Evolutionary conservation across 1,284 basidiomycete genomes (phyloP), one percentile per base, ranked within the genome.

Genomic region (Moniliella sp.): DNA sequence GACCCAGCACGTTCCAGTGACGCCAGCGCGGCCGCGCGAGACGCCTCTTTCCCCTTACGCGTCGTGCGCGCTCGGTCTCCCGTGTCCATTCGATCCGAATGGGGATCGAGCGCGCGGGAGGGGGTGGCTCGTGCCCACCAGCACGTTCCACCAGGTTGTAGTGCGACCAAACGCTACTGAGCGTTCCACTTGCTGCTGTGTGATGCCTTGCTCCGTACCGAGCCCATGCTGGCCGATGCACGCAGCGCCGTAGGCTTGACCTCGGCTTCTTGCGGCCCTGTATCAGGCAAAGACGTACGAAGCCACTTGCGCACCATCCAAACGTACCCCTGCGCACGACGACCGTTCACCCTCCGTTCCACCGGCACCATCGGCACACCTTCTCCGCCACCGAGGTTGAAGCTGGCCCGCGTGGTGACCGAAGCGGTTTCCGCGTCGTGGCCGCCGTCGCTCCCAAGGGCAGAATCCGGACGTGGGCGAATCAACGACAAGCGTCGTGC

Each of bases 11-110:
- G n/a, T n/a, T n/a, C n/a, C n/a, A n/a, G n/a, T n/a, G n/a, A n/a
- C n/a, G 21, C 21, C 21, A 7, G 21, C 21, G 21, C 21, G 18
- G 36, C 16, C 1, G 42, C 45, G n/a, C 36, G 35, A 4, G 32
- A 31, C 18, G 39, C 37, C 19, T 39, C 35, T 5, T 25, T 27
- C n/a, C 30, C 25, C n/a, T 27, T 27, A 5, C 40, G 32, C 19
- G 30, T 3, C 28, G 27, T 14, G 9, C 8, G 14, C 18, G 36
- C 15, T 34, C 31, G 15, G 39, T 39, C 23, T 50, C 41, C 4
- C 51, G 37, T 15, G 50, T 43, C 55, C 55, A 58, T 28, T 58
- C 55, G 36, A 58, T 47, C 8, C 48, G 44, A 4, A 55, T 35
- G 1, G 42, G 34, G 3, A 58, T 37, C 43, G 19, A 43, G 30